These are phyloP conservation scores for Trypanosoma vivax DNA, from an alignment of 208 protist genomes.

Conservation along the genomic window DNA sequence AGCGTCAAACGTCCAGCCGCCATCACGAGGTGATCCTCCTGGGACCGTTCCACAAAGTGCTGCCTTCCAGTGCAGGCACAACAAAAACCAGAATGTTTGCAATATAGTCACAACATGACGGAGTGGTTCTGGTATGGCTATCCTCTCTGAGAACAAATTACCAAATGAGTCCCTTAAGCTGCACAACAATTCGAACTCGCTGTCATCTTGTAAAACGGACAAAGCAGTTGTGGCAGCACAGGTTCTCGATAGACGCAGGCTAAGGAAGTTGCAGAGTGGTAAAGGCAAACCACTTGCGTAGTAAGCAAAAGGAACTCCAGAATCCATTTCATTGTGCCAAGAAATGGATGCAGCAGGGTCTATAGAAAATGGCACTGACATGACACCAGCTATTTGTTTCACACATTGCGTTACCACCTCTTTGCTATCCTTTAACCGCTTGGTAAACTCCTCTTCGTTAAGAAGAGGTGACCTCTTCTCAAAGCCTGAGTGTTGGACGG, in stretches of 20 bases:
- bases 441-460: slow-evolving; percentile 12
- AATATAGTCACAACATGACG: slow-evolving; percentile 3
- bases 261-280: slow-evolving; percentile 13
- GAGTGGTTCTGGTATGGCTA: neutral
- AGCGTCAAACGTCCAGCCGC: slow-evolving; percentile 37
- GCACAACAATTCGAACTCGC: slow-evolving; percentile 9
- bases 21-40: neutral
- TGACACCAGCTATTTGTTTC: neutral
- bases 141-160: neutral
- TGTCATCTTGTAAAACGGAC: neutral
- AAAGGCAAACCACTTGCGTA: neutral
- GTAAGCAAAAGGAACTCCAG: too few species aligned
- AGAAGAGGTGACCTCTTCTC: neutral
- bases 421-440: neutral
- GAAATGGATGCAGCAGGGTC: too few species aligned
- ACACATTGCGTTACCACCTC: slow-evolving; percentile 4
- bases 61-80: slow-evolving; percentile 8
- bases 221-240: neutral
- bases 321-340: too few species aligned
- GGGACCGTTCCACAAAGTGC: neutral
- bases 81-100: slow-evolving; percentile 10
- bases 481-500: too few species aligned
- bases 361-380: too few species aligned
- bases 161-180: neutral
- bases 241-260: neutral